Percentiles rank a stretch among this genome's conserved stretches.
Evolutionary conservation across 2,329 filamentous ascomycete species (phyloP).

Genomic region (Ophiostoma fasciatum): DNA sequence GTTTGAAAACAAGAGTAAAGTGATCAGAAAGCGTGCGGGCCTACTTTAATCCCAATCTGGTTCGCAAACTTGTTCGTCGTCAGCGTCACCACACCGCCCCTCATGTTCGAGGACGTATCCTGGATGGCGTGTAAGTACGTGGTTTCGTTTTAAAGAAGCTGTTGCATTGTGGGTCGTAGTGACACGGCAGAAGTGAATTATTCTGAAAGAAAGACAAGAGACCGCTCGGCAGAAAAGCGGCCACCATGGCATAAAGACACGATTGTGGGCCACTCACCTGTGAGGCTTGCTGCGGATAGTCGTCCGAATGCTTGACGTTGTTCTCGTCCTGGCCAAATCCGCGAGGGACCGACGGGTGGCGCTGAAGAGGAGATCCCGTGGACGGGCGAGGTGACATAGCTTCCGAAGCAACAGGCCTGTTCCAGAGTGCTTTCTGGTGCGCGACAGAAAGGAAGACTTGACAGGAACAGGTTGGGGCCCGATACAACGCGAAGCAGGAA

Average conservation of each 20-base stretch:
- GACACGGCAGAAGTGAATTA: too few relatives aligned
- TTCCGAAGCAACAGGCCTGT: constrained; percentile 3
- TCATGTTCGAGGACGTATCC: constrained; percentile 15
- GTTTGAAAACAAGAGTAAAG: background rate
- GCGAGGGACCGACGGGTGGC: constrained; percentile 20
- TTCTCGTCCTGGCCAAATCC: constrained; percentile 23
- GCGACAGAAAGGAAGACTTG: constrained; percentile 5
- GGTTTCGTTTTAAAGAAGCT: too few relatives aligned
- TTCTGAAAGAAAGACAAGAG: too few relatives aligned
- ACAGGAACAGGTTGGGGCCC: constrained; percentile 8
- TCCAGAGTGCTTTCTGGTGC: background rate
- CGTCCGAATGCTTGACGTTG: constrained; percentile 21
- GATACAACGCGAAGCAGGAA: constrained; percentile 8
- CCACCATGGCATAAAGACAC: too few relatives aligned
- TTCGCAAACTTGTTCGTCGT: constrained; percentile 40
- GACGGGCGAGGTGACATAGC: constrained; percentile 26
- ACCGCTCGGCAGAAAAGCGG: too few relatives aligned
- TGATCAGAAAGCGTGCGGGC: background rate
- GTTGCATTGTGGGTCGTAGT: too few relatives aligned
- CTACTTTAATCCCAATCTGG: constrained; percentile 38
- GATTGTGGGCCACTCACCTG: constrained; percentile 20
- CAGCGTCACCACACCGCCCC: constrained; percentile 32
- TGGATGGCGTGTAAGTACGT: background rate
- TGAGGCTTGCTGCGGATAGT: constrained; percentile 16
- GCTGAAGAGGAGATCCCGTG: constrained; percentile 27